Evolutionary conservation across 495 filamentous ascomycete species (phyloP), one percentile per base, ranked within the genome.

Genomic region (Aspergillus baeticus): DNA sequence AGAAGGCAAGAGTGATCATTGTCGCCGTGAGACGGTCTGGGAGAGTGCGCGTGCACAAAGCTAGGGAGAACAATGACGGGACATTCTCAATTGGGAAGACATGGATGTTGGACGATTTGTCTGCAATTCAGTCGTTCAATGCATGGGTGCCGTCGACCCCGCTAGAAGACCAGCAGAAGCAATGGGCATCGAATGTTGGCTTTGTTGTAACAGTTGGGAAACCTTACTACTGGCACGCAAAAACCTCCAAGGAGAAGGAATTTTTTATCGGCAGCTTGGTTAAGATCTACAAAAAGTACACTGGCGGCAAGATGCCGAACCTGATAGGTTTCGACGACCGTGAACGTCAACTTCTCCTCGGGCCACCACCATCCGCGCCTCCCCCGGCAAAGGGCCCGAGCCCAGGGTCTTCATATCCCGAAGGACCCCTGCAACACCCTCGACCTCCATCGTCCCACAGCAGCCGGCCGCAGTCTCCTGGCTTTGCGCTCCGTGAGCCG

Each of bases 71-170:
- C 68, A 79, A 80, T 39, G 96, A 97, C 72, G 90, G 91, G 26
- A 82, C 89, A 4, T 98, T 96, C 71, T 97, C 94, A 6, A 97
- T 98, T 63, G 94, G 94, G 37, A 98, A 98, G 73, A 97, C 92
- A 3, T 98, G 94, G 94, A 86, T 88, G 66, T 77, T 98, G 50
- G 92, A 97, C 65, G 93, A 98, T 63, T 74, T 98, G 33, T 78
- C 78, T 7, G 76, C 78, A 21, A 88, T 98, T 52, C 85, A 93
- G 70, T 94, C 90, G 2, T 96, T 85, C 64, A 82, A 75, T 10
- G 77, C 83, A 31, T 72, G 81, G 4, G 57, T 71, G 11, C 77
- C 82, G 4, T 66, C 64, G 20, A 80, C 63, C 17, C 79, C 77
- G 6, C 76, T 81, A 53, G 86, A 89, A 57, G 79, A 85, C 37